Evolutionary conservation across 306 rosid genomes (phyloP), one percentile per base, ranked within the genome.

Genomic region (Castanea mollissima): DNA sequence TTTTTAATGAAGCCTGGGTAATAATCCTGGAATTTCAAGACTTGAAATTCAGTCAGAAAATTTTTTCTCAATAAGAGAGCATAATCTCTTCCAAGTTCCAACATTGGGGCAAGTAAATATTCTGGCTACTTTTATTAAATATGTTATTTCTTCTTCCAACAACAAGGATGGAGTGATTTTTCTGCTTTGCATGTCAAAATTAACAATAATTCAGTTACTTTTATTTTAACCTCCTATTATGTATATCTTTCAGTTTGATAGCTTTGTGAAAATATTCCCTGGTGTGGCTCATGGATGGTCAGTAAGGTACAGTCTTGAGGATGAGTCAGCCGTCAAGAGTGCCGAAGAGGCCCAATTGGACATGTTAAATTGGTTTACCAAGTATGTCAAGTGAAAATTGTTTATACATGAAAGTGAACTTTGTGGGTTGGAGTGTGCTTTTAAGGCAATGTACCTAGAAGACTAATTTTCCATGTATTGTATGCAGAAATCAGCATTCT

Each of bases 301-400:
- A 20, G 68, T 86, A 74, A 67, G 85, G 84, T 90, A 87, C 83
- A 79, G 69, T 41, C 84, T 44, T 70, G 88, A 87, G 70, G 90
- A 90, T 59, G 82, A 85, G 76, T 76, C 44, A 11, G 85, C 87
- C 52, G 84, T 80, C 23, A 88, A 88, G 79, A 44, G 74, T 67
- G 97, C 97, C 4, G 85, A 87, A 64, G 94, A 92, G 82, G 91
- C 94, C 27, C 97, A 92, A 68, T 52, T 76, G 51, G 83, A 90
- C 86, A 55, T 88, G 91, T 78, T 90, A 85, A 88, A 80, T 38
- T 92, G 97, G 92, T 85, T 90, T 65, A 46, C 80, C 62, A 83
- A 84, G 77, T 70, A 88, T 80, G 75, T 83, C 79, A 86, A 83
- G 83, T 81, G 84, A 84, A 65, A 52, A 4, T 52, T 46, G 32